Conservation (phyloP, 2,329 filamentous ascomycete species). For the Verticillium alfalfae region DNA sequence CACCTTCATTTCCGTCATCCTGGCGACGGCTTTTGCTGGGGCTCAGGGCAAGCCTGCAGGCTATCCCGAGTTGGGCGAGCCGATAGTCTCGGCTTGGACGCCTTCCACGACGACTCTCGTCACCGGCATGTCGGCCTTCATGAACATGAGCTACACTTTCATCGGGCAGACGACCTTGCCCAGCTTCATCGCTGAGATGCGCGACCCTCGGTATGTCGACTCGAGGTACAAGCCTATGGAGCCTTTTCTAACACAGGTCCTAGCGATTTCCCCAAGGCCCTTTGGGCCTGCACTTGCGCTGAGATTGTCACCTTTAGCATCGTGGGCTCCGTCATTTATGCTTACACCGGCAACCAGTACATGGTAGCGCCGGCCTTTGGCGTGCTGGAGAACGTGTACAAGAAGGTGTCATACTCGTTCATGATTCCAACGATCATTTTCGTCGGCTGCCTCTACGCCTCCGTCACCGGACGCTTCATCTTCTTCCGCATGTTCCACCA, state of each 20-base stretch:
- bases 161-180: constrained; percentile 93
- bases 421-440: constrained; percentile 96
- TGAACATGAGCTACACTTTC: constrained; percentile 95
- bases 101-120: constrained; percentile 73
- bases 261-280: constrained; percentile 84
- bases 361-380: constrained; percentile 84
- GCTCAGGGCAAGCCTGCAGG: constrained; percentile 68
- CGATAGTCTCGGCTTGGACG: constrained; percentile 64
- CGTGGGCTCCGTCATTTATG: constrained; percentile 76
- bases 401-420: constrained; percentile 88
- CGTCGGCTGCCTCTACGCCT: constrained; percentile 84
- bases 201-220: constrained; percentile 40
- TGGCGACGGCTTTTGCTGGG: constrained; percentile 77
- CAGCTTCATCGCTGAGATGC: constrained; percentile 95
- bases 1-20: constrained; percentile 81
- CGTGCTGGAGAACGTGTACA: constrained; percentile 70
- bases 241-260: background rate
- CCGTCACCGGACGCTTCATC: constrained; percentile 82
- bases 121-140: constrained; percentile 75
- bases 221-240: background rate
- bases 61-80: constrained; percentile 57
- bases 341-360: constrained; percentile 82
- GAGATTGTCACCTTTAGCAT: constrained; percentile 85
- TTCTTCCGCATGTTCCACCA: constrained; percentile 85
- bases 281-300: constrained; percentile 84